phyloP scores from a whole-genome alignment of 139 green algal species.

The Zygnema cylindricum region DNA sequence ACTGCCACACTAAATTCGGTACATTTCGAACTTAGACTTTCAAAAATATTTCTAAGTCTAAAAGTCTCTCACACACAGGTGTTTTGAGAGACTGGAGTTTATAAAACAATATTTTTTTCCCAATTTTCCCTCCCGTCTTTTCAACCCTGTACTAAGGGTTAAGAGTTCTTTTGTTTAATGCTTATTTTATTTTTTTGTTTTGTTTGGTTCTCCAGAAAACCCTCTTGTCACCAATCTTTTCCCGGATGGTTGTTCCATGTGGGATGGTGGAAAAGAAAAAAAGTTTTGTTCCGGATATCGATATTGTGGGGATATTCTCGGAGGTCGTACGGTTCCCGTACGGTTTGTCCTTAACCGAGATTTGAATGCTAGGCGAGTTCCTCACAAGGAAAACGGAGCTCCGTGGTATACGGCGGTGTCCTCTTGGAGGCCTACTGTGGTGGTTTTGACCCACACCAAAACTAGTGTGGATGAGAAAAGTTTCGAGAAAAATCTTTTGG shows the following conservation, averaged over 20 bases:
- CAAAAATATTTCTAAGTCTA: too few species aligned
- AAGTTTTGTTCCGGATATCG: background rate
- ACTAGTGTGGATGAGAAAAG: background rate
- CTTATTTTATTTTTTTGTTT: too few species aligned
- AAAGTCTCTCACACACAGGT: too few species aligned
- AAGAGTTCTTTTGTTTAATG: too few species aligned
- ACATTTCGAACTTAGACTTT: too few species aligned
- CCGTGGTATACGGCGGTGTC: background rate
- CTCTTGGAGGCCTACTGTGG: background rate
- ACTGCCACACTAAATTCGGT: too few species aligned
- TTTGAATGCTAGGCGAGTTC: background rate
- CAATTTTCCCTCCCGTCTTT: too few species aligned
- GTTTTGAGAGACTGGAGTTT: too few species aligned
- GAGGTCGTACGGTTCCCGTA: background rate
- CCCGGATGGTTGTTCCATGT: background rate
- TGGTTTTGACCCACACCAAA: background rate
- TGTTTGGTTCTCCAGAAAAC: too few species aligned
- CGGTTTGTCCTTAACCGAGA: background rate
- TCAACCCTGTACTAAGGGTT: too few species aligned
- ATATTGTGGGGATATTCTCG: background rate
- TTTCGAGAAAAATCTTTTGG: background rate
- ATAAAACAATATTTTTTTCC: too few species aligned
- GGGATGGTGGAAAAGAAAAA: background rate
- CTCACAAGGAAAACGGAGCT: background rate
- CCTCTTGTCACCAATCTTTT: background rate